These are phyloP conservation scores for Teratosphaeriaceae sp. DNA, from an alignment of 2,329 filamentous ascomycete species.

Conservation along the genomic window DNA sequence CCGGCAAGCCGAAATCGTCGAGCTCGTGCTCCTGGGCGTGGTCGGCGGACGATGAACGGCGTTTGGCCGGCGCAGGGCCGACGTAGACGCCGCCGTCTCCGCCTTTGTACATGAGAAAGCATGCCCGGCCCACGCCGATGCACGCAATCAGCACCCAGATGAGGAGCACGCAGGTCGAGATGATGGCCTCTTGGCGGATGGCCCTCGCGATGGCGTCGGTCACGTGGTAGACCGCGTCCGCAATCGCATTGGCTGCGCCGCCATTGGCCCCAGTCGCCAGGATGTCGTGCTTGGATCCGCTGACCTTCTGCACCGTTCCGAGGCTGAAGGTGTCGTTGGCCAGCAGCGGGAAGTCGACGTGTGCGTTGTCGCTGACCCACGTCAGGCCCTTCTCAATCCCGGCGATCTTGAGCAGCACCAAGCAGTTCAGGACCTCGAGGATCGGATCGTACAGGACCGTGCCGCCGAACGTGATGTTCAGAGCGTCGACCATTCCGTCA, in stretches of 20 bases:
- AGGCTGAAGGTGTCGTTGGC: conserved; percentile 75
- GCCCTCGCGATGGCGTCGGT: conserved; percentile 58
- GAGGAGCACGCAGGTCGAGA: conserved; percentile 66
- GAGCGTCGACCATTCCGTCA: conserved; percentile 63
- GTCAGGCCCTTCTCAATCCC: conserved; percentile 82
- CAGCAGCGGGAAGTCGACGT: conserved; percentile 73
- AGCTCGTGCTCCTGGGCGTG: conserved; percentile 16
- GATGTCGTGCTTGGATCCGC: conserved; percentile 58
- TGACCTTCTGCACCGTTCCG: conserved; percentile 57
- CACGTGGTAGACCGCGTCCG: conserved; percentile 65
- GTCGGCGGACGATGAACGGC: conserved; percentile 1
- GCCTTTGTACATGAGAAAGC: conserved; percentile 53
- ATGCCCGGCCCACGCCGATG: conserved; percentile 62
- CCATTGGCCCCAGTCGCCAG: conserved; percentile 64
- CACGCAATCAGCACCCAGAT: conserved; percentile 74
- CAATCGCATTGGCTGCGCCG: conserved; percentile 74
- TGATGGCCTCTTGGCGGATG: conserved; percentile 71
- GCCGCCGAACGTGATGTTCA: conserved; percentile 73
- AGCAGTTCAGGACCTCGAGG: conserved; percentile 71
- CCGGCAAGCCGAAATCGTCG: no score
- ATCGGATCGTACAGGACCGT: conserved; percentile 76
- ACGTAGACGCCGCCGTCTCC: conserved; percentile 26
- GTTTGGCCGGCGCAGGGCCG: conserved; percentile 1
- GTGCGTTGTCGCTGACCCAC: conserved; percentile 84
- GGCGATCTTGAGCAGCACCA: conserved; percentile 82